phyloP scores from a whole-genome alignment of 192 early-diverging fungal genomes.

The Coemansia sp. region DNA sequence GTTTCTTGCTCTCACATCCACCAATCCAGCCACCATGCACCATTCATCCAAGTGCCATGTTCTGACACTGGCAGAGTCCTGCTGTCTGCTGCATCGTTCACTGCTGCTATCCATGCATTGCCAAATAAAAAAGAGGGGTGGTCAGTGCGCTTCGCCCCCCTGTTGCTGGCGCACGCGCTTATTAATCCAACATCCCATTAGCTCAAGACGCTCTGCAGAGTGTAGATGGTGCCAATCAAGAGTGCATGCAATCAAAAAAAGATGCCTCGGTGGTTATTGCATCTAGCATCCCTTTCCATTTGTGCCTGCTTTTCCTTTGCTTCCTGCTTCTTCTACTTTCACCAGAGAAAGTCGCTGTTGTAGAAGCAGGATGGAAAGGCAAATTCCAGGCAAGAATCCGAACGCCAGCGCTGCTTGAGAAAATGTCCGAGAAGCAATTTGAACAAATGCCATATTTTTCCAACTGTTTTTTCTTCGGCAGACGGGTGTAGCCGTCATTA shows the following conservation, averaged over 20 bases:
- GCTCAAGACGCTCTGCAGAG: background rate
- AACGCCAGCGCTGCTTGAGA: too few relatives aligned
- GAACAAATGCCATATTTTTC: too few relatives aligned
- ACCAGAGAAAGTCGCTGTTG: too few relatives aligned
- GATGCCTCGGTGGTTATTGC: background rate
- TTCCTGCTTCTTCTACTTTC: background rate
- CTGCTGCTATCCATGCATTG: background rate
- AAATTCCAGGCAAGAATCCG: too few relatives aligned
- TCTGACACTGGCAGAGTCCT: background rate
- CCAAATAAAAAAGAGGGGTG: background rate
- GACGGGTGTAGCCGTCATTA: too few relatives aligned
- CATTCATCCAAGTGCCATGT: background rate
- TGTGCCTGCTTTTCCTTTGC: background rate
- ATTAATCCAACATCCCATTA: background rate
- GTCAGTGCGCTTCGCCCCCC: conserved; percentile 2
- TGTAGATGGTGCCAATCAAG: background rate
- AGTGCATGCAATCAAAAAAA: background rate
- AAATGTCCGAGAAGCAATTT: too few relatives aligned
- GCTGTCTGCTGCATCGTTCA: background rate
- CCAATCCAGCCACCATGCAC: conserved; percentile 4
- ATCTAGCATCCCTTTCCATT: too few relatives aligned
- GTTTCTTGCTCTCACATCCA: background rate
- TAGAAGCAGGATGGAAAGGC: too few relatives aligned
- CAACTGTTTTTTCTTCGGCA: too few relatives aligned
- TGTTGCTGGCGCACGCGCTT: background rate